Base-by-base conservation (phyloP, 371 early-diverging fungal species). In the Apophysomyces ossiformis region DNA sequence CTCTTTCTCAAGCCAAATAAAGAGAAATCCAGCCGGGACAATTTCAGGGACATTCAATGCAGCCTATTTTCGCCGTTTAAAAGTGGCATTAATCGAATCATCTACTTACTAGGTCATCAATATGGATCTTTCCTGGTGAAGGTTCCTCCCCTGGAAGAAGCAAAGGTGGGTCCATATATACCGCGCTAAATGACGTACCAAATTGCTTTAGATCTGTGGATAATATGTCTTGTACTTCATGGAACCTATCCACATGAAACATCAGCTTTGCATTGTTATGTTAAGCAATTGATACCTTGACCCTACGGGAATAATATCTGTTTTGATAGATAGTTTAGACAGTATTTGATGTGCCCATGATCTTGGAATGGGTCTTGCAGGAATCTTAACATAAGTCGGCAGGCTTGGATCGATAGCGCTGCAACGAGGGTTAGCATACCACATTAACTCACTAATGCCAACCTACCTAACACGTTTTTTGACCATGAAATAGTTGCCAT, bases 81-180 rank as follows among this genome's bases (percentile, higher is more conserved):
- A 6, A 1, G 54, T 21, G 21, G 44, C 7, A n/a, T 7, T 11
- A 2, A 26, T 26, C 1, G 32, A 2, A 26, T 2, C 1, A 26
- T 1, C 11, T 65, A 32, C 71, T 70, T 76, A 89, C 91, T 60
- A 93, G 73, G 62, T 92, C 87, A 32, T 88, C 84, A 37, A 90
- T 75, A 15, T 84, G 76, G 15, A 93, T 89, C 66, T 87, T 89
- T 5, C 89, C 92, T 1, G 87, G 85, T 45, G 76, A 80, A n/a
- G 88, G 83, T 26, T 73, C 70, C 65, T 95, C 90, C 32, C 83
- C 89, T 0, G 90, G 90, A 37, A 92, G 77, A 26, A 93, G 70
- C 13, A 95, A 75, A 36, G 95, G 97, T 32, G 97, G 97, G 68
- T 96, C 95, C 93, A 95, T 94, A 67, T 93, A 93, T 9, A 95